Conservation (phyloP, 495 filamentous ascomycete species). For the Podospora sp. region DNA sequence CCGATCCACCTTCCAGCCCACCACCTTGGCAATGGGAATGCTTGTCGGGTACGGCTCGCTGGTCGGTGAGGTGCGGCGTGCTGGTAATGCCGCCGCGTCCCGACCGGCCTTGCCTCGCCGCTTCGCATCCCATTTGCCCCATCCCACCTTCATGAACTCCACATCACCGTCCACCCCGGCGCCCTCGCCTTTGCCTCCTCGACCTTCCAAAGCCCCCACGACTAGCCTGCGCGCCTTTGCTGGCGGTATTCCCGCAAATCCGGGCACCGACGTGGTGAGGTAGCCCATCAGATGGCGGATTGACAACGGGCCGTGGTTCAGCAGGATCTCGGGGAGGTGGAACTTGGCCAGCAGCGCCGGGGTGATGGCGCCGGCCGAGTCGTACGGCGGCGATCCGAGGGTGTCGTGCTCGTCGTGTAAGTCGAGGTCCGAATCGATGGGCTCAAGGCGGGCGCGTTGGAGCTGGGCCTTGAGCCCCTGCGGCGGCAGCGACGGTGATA, state of each 20-base stretch:
- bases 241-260: slow-evolving; percentile 87
- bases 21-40: slow-evolving; percentile 66
- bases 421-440: slow-evolving; percentile 87
- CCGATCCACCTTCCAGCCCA: slow-evolving; percentile 50
- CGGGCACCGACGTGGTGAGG: slow-evolving; percentile 88
- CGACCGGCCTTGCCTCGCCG: slow-evolving; percentile 66
- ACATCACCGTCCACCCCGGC: slow-evolving; percentile 76
- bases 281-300: slow-evolving; percentile 95
- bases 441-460: slow-evolving; percentile 61
- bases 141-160: slow-evolving; percentile 93
- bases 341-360: slow-evolving; percentile 84
- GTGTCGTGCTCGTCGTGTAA: slow-evolving; percentile 71
- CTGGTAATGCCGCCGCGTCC: slow-evolving; percentile 32
- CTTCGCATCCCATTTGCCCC: slow-evolving; percentile 93
- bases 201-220: slow-evolving; percentile 79
- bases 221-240: slow-evolving; percentile 89
- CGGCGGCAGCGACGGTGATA: slow-evolving; percentile 85
- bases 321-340: slow-evolving; percentile 87
- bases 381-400: slow-evolving; percentile 57
- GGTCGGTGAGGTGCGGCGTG: slow-evolving; percentile 50
- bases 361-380: slow-evolving; percentile 81
- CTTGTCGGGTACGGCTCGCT: slow-evolving; percentile 60
- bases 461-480: slow-evolving; percentile 70
- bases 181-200: slow-evolving; percentile 62
- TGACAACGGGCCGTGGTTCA: slow-evolving; percentile 84